Conservation (phyloP, 768 basidiomycete species). For the Leccinum arenicola region DNA sequence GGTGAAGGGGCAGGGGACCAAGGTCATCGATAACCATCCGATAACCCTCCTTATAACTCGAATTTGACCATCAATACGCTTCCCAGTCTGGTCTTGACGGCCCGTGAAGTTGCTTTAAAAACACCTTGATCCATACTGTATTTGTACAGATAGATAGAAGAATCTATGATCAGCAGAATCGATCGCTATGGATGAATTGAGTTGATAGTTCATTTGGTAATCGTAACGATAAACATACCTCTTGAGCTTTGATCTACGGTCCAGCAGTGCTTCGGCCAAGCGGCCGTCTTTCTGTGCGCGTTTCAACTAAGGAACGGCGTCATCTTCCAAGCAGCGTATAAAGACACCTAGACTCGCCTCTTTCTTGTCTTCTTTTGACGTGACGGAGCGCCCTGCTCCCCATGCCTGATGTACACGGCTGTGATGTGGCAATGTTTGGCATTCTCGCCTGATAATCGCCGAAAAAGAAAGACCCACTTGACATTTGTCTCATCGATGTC, state of each 20-base stretch:
- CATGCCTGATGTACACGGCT: conserved; percentile 79
- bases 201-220: not conserved
- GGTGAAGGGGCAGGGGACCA: not conserved
- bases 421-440: conserved; percentile 7
- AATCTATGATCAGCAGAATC: conserved; percentile 38
- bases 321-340: conserved; percentile 3
- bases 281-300: conserved; percentile 75
- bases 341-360: conserved; percentile 46
- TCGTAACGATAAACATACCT: conserved; percentile 44
- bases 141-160: conserved; percentile 11
- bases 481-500: conserved; percentile 69
- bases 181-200: conserved; percentile 34
- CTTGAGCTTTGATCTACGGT: conserved; percentile 80
- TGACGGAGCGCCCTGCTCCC: conserved; percentile 75
- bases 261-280: conserved; percentile 75
- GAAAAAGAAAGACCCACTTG: conserved; percentile 53
- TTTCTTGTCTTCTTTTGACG: conserved; percentile 68
- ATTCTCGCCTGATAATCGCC: not conserved
- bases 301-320: conserved; percentile 55
- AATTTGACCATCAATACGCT: conserved; percentile 3
- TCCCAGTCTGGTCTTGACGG: conserved; percentile 3
- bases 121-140: conserved; percentile 8
- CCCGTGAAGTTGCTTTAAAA: not conserved
- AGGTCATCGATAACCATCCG: not conserved
- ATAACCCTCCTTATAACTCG: conserved; percentile 2